phyloP scores from a whole-genome alignment of 2,329 filamentous ascomycete species.

The Exophiala oligosperma region DNA sequence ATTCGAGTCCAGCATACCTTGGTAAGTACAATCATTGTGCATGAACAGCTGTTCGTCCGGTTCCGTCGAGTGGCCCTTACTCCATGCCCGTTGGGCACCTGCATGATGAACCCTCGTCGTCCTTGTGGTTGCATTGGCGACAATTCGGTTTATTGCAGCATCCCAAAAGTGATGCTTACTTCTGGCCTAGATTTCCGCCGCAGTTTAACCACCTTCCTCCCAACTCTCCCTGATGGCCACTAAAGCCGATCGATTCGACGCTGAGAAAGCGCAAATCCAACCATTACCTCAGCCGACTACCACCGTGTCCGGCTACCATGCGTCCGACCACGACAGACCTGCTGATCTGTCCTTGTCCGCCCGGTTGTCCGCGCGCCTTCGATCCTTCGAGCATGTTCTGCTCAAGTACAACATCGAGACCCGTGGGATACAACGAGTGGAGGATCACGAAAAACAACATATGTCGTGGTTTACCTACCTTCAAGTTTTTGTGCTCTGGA shows the following conservation, averaged over 20 bases:
- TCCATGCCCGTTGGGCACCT: background rate
- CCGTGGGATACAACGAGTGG: constrained; percentile 61
- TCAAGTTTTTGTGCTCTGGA: constrained; percentile 60
- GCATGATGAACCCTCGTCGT: background rate
- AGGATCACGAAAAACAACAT: constrained; percentile 55
- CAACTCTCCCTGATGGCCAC: constrained; percentile 10
- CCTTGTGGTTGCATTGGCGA: constrained; percentile 5
- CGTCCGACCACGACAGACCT: constrained; percentile 5
- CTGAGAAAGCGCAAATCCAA: constrained; percentile 12
- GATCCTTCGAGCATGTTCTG: constrained; percentile 40
- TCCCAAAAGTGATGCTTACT: constrained; percentile 2
- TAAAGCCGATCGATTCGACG: constrained; percentile 12
- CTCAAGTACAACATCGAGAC: constrained; percentile 54
- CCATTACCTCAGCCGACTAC: background rate
- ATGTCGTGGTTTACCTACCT: constrained; percentile 51
- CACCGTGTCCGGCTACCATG: background rate
- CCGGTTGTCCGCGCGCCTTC: background rate
- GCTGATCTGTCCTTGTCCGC: background rate
- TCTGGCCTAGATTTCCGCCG: constrained; percentile 1
- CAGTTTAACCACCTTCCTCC: background rate
- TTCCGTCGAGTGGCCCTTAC: background rate
- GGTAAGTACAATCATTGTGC: constrained; percentile 14
- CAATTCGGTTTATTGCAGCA: constrained; percentile 14
- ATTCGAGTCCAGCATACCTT: constrained; percentile 5
- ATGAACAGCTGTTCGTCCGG: constrained; percentile 30